These are phyloP conservation scores for Agrostemma githago DNA, from an alignment of 148 eudicot genomes.

Conservation along the genomic window DNA sequence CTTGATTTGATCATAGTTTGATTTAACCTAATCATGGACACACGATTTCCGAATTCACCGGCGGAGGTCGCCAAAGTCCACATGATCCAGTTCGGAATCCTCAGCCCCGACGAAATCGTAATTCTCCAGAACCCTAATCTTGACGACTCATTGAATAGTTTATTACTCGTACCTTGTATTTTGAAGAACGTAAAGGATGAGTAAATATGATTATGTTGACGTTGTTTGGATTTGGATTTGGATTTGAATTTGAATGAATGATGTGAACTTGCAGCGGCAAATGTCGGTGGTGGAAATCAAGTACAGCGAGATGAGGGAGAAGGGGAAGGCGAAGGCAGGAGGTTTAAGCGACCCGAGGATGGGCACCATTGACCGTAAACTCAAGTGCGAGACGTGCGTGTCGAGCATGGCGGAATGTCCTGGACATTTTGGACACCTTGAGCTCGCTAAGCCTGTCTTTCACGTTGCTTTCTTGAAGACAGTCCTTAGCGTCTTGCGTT, in stretches of 20 bases:
- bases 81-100: conserved; percentile 86
- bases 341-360: conserved; percentile 87
- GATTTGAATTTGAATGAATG: not conserved
- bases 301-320: conserved; percentile 89
- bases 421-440: conserved; percentile 97
- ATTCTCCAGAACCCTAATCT: conserved; percentile 25
- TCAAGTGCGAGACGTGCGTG: conserved; percentile 95
- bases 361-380: conserved; percentile 89
- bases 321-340: conserved; percentile 85
- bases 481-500: conserved; percentile 85
- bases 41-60: conserved; percentile 80
- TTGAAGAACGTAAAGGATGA: not conserved
- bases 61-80: conserved; percentile 96
- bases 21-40: conserved; percentile 44
- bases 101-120: conserved; percentile 98
- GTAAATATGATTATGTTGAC: not conserved
- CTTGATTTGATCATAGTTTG: not conserved
- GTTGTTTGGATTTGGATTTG: not conserved
- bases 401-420: conserved; percentile 98
- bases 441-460: conserved; percentile 98
- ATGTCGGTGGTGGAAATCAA: conserved; percentile 99
- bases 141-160: too few species aligned
- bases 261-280: conserved; percentile 66
- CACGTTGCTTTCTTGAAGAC: conserved; percentile 92
- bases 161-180: too few species aligned